Evolutionary conservation across 495 filamentous ascomycete species (phyloP).

Genomic region (Neurospora pannonica): DNA sequence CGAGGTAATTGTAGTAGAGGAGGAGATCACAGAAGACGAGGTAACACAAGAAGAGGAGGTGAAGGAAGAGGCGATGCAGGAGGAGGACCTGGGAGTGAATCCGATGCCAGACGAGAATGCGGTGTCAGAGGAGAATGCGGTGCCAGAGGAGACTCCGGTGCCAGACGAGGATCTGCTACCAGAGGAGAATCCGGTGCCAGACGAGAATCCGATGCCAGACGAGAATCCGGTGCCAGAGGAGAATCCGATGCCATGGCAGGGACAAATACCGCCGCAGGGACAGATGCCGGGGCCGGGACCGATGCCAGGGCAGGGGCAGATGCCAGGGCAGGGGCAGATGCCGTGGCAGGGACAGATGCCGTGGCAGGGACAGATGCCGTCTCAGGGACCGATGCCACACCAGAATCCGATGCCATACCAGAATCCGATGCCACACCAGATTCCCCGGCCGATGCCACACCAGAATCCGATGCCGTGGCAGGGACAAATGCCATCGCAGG

Average conservation of each 20-base stretch:
- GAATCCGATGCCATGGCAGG: background rate
- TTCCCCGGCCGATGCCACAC: background rate
- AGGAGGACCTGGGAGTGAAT: background rate
- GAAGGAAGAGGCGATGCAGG: background rate
- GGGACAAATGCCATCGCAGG: background rate
- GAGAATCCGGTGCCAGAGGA: background rate
- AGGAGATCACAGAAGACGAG: background rate
- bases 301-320: background rate
- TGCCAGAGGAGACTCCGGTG: background rate
- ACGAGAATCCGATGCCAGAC: background rate
- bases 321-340: background rate
- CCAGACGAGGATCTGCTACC: background rate
- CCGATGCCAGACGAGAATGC: background rate
- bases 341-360: no score
- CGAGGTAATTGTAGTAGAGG: background rate
- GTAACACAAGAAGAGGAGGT: background rate
- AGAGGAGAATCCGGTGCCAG: background rate
- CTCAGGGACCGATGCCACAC: background rate
- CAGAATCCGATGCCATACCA: background rate
- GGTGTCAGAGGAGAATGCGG: background rate
- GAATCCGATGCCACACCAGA: background rate
- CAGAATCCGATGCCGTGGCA: background rate
- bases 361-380: background rate
- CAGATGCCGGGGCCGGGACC: background rate
- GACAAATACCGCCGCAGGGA: background rate